phyloP scores from a whole-genome alignment of 164 flowering plant species.

The Dillenia suffruticosa region DNA sequence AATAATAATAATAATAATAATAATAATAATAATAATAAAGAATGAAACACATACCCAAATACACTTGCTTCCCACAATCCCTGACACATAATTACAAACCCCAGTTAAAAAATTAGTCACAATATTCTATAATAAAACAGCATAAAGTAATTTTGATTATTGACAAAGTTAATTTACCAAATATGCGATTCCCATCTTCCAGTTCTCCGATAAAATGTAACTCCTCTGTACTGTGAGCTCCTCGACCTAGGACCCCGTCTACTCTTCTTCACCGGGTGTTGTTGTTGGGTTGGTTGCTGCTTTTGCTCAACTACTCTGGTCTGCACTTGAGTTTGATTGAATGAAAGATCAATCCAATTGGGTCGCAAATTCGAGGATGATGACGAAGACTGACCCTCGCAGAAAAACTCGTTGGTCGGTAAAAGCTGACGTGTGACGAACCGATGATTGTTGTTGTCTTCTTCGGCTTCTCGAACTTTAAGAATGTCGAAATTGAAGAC shows the following conservation, averaged over 20 bases:
- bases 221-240: slow-evolving; percentile 92
- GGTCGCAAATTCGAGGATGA: slow-evolving; percentile 13
- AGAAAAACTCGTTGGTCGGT: slow-evolving; percentile 20
- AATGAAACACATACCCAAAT: slow-evolving; percentile 35
- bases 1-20: neutral
- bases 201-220: slow-evolving; percentile 87
- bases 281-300: slow-evolving; percentile 15
- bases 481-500: slow-evolving; percentile 43
- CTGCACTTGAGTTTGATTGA: slow-evolving; percentile 4
- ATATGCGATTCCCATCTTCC: slow-evolving; percentile 97
- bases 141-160: neutral
- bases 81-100: slow-evolving; percentile 20
- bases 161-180: slow-evolving; percentile 38
- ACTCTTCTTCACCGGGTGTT: slow-evolving; percentile 63
- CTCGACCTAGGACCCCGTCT: slow-evolving; percentile 93
- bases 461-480: slow-evolving; percentile 14
- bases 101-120: neutral
- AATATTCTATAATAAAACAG: neutral
- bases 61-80: slow-evolving; percentile 77
- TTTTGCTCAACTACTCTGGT: slow-evolving; percentile 15
- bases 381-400: slow-evolving; percentile 14
- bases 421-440: slow-evolving; percentile 46
- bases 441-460: slow-evolving; percentile 10
- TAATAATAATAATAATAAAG: neutral
- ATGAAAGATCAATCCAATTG: slow-evolving; percentile 45